These are phyloP conservation scores for Claviceps spartinae DNA, from an alignment of 2,329 filamentous ascomycete genomes.

Conservation along the genomic window DNA sequence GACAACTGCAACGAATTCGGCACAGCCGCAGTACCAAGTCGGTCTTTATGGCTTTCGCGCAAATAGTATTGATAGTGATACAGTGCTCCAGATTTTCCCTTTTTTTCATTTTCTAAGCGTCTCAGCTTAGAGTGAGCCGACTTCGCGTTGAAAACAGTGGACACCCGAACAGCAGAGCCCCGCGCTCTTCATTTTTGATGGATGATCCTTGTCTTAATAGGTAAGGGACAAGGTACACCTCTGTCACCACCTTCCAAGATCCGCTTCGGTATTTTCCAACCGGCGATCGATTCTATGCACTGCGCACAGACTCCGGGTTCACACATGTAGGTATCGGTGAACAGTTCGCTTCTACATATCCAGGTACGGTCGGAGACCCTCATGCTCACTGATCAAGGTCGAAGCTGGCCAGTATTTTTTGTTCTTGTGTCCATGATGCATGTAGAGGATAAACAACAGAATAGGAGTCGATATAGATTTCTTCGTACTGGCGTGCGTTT, in stretches of 20 bases:
- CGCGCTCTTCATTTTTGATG: background rate
- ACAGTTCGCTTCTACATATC: background rate
- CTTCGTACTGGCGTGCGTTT: background rate
- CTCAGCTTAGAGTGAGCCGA: constrained; percentile 1
- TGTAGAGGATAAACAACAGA: background rate
- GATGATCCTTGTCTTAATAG: background rate
- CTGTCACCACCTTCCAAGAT: background rate
- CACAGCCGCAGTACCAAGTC: background rate
- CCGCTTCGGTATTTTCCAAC: background rate
- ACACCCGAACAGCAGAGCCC: background rate
- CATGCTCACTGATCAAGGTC: too few species aligned
- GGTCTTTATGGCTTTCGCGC: constrained; percentile 2
- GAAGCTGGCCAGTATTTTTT: background rate
- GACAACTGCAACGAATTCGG: constrained; percentile 3
- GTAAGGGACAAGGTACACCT: background rate
- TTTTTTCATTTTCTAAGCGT: background rate
- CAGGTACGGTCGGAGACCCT: background rate
- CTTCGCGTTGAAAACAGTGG: background rate
- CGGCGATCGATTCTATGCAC: background rate
- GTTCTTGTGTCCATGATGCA: background rate
- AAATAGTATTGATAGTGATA: constrained; percentile 1
- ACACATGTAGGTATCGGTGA: background rate
- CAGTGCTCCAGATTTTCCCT: background rate
- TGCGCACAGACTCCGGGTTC: background rate
- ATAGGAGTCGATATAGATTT: background rate